Percentiles rank a stretch among this genome's conserved stretches.
phyloP scores from a whole-genome alignment of 306 rosid genomes.

The Ceratonia siliqua region DNA sequence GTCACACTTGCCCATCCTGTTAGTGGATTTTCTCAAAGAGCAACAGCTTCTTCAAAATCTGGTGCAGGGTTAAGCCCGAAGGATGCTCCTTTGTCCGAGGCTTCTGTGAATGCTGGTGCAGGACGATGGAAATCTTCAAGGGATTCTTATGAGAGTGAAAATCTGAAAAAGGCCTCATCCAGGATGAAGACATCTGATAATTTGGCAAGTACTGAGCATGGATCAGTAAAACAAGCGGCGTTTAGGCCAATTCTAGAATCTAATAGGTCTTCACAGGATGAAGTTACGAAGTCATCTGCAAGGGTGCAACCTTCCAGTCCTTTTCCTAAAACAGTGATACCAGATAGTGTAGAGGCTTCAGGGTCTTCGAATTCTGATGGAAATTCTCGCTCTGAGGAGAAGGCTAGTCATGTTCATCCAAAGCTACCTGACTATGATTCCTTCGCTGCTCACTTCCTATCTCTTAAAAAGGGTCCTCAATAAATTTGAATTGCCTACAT shows the following conservation, averaged over 20 bases:
- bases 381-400: slow-evolving; percentile 35
- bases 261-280: slow-evolving; percentile 30
- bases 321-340: slow-evolving; percentile 25
- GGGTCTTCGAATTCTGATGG: slow-evolving; percentile 12
- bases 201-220: slow-evolving; percentile 29
- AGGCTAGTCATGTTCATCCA: slow-evolving; percentile 64
- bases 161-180: slow-evolving; percentile 33
- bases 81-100: slow-evolving; percentile 25
- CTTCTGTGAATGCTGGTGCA: slow-evolving; percentile 38
- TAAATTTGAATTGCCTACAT: slow-evolving; percentile 27
- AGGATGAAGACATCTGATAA: slow-evolving; percentile 43
- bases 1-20: slow-evolving; percentile 40
- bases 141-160: slow-evolving; percentile 41
- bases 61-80: slow-evolving; percentile 13
- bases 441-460: slow-evolving; percentile 52
- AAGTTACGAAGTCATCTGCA: slow-evolving; percentile 29
- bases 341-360: slow-evolving; percentile 36
- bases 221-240: slow-evolving; percentile 36
- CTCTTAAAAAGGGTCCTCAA: slow-evolving; percentile 48
- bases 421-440: slow-evolving; percentile 68
- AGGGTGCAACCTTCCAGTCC: slow-evolving; percentile 19
- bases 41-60: slow-evolving; percentile 48
- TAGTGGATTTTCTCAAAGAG: slow-evolving; percentile 64
- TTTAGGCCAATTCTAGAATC: slow-evolving; percentile 35
- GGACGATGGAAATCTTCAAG: slow-evolving; percentile 54